Evolutionary conservation across 1,139 yeast species (phyloP).

Genomic region (Lodderomyces oxycetoniae): DNA sequence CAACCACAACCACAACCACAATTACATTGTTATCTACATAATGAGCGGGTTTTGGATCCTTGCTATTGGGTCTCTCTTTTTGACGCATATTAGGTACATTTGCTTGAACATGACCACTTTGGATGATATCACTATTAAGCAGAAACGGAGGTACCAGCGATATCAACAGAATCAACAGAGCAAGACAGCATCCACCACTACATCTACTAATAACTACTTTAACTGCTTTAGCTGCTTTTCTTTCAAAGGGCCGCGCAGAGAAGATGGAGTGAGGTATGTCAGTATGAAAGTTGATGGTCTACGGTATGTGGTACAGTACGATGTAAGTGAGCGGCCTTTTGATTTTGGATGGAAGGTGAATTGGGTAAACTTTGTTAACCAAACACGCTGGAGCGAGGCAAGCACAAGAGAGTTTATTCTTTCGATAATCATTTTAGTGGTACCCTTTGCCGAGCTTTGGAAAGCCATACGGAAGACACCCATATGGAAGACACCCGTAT

Average conservation of each 20-base stretch:
- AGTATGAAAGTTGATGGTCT: slow-evolving; percentile 23
- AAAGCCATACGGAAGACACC: too few relatives aligned
- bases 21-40: slow-evolving; percentile 41
- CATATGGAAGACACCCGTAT: too few relatives aligned
- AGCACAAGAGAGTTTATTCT: too few relatives aligned
- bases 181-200: too few relatives aligned
- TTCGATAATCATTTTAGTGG: too few relatives aligned
- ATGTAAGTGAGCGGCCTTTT: slow-evolving; percentile 23
- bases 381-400: too few relatives aligned
- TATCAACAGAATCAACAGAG: slow-evolving; percentile 19
- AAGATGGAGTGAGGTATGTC: slow-evolving; percentile 30
- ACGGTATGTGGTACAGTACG: slow-evolving; percentile 30
- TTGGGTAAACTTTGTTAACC: slow-evolving; percentile 34
- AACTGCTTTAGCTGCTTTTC: slow-evolving; percentile 2
- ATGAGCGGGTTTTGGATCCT: slow-evolving; percentile 38
- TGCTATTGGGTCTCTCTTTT: slow-evolving; percentile 35
- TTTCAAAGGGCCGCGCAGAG: slow-evolving; percentile 22
- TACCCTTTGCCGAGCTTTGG: too few relatives aligned
- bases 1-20: slow-evolving; percentile 41
- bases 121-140: slow-evolving; percentile 29
- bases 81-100: slow-evolving; percentile 36
- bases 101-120: slow-evolving; percentile 43
- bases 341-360: slow-evolving; percentile 29
- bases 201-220: background rate
- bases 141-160: slow-evolving; percentile 20